phyloP scores from a whole-genome alignment of 208 protist species.

The Leishmania guyanensis region DNA sequence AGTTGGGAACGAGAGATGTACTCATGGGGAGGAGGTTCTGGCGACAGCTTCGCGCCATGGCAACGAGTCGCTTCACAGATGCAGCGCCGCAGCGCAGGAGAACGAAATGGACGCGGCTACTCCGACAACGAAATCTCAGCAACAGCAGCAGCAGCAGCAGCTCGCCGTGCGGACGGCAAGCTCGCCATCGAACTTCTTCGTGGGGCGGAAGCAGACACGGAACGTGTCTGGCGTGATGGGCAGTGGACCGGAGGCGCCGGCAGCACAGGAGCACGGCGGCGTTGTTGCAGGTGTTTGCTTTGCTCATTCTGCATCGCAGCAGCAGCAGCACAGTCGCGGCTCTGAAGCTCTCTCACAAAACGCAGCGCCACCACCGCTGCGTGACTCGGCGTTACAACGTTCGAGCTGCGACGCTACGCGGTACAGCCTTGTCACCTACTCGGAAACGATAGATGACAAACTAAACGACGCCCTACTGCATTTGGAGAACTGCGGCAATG shows the following conservation, averaged over 20 bases:
- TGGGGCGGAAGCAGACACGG: background rate
- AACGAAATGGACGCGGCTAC: constrained; percentile 28
- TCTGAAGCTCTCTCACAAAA: background rate
- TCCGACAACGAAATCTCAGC: constrained; percentile 22
- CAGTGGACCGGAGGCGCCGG: background rate
- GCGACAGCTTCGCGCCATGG: background rate
- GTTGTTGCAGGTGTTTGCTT: background rate
- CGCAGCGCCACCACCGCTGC: background rate
- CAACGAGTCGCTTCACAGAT: background rate
- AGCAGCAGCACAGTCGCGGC: background rate
- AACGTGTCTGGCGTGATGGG: background rate
- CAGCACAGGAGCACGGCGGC: background rate
- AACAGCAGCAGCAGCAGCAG: constrained; percentile 3
- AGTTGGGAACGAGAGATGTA: background rate
- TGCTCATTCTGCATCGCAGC: background rate
- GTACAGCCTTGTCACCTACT: constrained; percentile 34
- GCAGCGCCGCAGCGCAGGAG: constrained; percentile 3
- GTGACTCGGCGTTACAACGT: background rate
- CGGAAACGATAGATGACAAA: constrained; percentile 69
- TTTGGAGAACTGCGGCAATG: constrained; percentile 44
- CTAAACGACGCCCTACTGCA: constrained; percentile 56
- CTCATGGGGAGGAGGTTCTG: background rate
- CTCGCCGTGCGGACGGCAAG: background rate
- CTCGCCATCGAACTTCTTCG: background rate
- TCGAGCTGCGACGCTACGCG: background rate